Evolutionary conservation across 768 basidiomycete genomes (phyloP), one percentile per base, ranked within the genome.

Genomic region (Pleurotus eryngii): DNA sequence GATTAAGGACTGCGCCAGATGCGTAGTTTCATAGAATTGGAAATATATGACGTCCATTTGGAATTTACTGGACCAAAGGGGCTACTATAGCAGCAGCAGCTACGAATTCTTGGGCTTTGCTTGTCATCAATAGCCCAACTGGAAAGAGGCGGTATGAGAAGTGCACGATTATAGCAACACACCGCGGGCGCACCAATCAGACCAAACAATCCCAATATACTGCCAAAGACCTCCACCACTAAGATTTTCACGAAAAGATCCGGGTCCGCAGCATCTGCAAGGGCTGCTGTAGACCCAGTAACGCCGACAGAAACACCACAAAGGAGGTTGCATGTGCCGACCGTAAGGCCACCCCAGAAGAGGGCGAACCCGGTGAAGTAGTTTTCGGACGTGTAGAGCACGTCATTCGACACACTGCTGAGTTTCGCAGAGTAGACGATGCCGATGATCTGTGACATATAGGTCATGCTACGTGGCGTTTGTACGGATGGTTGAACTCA

Each of bases 341-440:
- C 95, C 2, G 94, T 95, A 35, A 98, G 75, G 27, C 97, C 97
- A 20, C 95, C 95, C 89, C 95, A 98, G 81, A 99, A 98, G 50
- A 98, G 81, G 2, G 96, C 89, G 65, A 84, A 98, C 4, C 94
- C 95, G 3, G 96, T 98, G 74, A 89, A 97, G 74, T 96, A 97
- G 73, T 98, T 98, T 59, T 86, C 79, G 9, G 79, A 78, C 0
- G 92, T 94, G 75, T 95, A 95, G 20, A 95, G 79, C 4, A 79
- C 70, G n/a, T 76, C 66, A 27, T 88, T 87, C 5, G 83, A 76
- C 2, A 94, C 79, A 4, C 74, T 63, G 14, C 70, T 71, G 40
- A 98, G 76, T 70, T 91, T 97, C 11, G 92, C 78, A 4, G 92
- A 93, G 74, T 94, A 99, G 43, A 99, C 92, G 62, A 98, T 99